Conservation (phyloP, 2,329 filamentous ascomycete species). For the Monosporascus sp. region DNA sequence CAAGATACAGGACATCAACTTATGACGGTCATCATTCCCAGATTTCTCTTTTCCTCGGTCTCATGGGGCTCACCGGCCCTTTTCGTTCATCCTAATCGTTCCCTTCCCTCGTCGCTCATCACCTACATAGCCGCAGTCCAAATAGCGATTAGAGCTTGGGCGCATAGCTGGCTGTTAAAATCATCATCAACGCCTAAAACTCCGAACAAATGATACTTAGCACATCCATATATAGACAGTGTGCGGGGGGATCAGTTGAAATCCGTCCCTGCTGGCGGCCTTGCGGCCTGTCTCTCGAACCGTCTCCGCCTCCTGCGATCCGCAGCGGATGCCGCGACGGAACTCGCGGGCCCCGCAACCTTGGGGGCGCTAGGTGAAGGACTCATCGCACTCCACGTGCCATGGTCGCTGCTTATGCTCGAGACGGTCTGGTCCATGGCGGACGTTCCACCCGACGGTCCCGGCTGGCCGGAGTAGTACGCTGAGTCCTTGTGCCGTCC, state of each 20-base stretch:
- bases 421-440: constrained; percentile 41
- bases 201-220: constrained; percentile 1
- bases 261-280: constrained; percentile 19
- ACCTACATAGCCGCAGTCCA: too few species aligned
- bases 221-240: not conserved
- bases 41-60: too few species aligned
- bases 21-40: not conserved
- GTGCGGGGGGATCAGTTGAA: constrained; percentile 9
- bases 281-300: constrained; percentile 45
- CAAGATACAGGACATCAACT: not conserved
- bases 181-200: not conserved
- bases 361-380: constrained; percentile 38
- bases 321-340: constrained; percentile 37
- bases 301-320: constrained; percentile 53
- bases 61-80: not conserved
- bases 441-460: constrained; percentile 35
- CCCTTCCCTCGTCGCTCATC: not conserved
- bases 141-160: too few species aligned
- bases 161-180: too few species aligned
- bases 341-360: constrained; percentile 27
- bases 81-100: not conserved
- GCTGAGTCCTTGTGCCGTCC: constrained; percentile 55
- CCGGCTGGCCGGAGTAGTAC: constrained; percentile 52
- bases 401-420: constrained; percentile 37
- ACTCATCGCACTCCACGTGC: constrained; percentile 51